Conservation (phyloP, 805 yeast species). For the Yamadazyma endophytica region DNA sequence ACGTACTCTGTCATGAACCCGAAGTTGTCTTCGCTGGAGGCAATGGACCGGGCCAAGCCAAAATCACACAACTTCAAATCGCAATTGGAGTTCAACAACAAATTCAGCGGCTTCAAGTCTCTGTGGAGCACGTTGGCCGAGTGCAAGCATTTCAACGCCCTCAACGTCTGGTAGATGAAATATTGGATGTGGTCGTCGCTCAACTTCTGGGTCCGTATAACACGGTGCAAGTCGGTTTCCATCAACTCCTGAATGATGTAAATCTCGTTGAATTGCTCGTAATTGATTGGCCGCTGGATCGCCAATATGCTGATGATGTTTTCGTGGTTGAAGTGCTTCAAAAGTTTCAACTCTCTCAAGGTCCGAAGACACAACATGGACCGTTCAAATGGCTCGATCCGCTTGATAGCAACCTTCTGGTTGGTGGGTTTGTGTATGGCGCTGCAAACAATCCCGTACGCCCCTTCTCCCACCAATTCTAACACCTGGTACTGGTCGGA, state of each 20-base stretch:
- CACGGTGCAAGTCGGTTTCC: slow-evolving; percentile 85
- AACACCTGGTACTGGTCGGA: slow-evolving; percentile 81
- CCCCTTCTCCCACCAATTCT: slow-evolving; percentile 91
- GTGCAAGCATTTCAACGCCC: slow-evolving; percentile 88
- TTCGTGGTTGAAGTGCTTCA: slow-evolving; percentile 90
- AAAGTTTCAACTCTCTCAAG: slow-evolving; percentile 79
- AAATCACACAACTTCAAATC: slow-evolving; percentile 93
- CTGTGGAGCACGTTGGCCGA: slow-evolving; percentile 93
- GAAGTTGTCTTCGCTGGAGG: slow-evolving; percentile 60
- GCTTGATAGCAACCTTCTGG: slow-evolving; percentile 91
- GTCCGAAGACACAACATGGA: slow-evolving; percentile 87
- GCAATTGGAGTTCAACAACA: slow-evolving; percentile 85
- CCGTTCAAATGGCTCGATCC: slow-evolving; percentile 88
- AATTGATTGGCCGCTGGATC: slow-evolving; percentile 76
- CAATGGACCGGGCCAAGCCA: slow-evolving; percentile 75
- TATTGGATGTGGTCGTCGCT: slow-evolving; percentile 94
- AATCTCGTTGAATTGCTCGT: slow-evolving; percentile 78
- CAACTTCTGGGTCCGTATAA: slow-evolving; percentile 73
- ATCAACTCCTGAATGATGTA: slow-evolving; percentile 83
- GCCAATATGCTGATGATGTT: slow-evolving; percentile 88
- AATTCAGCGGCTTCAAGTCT: slow-evolving; percentile 86
- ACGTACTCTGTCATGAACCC: slow-evolving; percentile 95
- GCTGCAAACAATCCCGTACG: slow-evolving; percentile 90
- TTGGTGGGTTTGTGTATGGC: slow-evolving; percentile 84
- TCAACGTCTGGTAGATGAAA: slow-evolving; percentile 83